Conservation (phyloP, 345 rosid genomes). For the Syzygium grande region DNA sequence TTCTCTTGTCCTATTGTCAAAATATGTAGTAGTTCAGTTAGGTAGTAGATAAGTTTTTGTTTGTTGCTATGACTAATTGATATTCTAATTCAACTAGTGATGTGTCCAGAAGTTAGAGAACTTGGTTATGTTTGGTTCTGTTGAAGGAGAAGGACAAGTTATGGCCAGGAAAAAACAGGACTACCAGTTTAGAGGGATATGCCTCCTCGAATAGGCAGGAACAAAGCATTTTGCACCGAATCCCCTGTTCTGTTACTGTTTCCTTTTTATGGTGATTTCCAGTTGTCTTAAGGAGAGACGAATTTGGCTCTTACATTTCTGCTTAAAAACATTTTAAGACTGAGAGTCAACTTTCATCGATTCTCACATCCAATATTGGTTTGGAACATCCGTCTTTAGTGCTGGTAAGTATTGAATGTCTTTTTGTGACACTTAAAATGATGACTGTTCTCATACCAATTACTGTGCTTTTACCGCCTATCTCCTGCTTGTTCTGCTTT, state of each 20-base stretch:
- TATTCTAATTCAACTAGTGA: background rate
- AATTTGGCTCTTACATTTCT: background rate
- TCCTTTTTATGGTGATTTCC: background rate
- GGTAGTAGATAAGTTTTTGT: background rate
- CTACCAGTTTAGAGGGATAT: background rate
- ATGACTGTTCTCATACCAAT: background rate
- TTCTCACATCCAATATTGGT: background rate
- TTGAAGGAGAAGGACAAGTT: background rate
- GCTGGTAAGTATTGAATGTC: background rate
- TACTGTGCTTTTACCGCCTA: background rate
- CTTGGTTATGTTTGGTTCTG: background rate
- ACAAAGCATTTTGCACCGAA: background rate
- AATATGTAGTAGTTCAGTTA: background rate
- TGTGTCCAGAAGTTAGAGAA: background rate
- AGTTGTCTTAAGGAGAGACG: background rate
- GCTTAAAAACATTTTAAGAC: background rate
- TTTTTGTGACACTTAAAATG: background rate
- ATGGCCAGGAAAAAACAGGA: background rate
- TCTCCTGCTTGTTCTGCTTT: background rate
- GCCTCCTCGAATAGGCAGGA: background rate
- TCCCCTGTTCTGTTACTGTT: background rate
- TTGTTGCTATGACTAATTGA: background rate
- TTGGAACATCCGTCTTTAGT: background rate
- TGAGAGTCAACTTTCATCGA: background rate
- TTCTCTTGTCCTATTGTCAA: background rate